A percentile compares a stretch with the other conserved stretches of the same genome.
These are phyloP conservation scores for Piper betle DNA, from an alignment of 164 flowering plant species.

Conservation along the genomic window DNA sequence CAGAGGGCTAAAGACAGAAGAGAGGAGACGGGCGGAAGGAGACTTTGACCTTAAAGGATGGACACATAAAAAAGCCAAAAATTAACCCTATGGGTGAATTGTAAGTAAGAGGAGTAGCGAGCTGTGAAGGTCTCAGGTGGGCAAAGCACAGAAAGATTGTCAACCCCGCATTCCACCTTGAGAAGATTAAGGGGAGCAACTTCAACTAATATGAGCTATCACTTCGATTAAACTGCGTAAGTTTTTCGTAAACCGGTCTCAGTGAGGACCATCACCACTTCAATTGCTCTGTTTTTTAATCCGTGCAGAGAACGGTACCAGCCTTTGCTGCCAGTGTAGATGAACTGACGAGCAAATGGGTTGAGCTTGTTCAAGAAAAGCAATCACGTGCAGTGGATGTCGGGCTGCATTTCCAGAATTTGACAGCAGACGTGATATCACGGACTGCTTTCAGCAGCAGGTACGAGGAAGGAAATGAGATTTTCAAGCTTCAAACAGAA, in stretches of 20 bases:
- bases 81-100: not conserved
- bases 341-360: conserved; percentile 14
- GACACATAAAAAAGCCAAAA: not conserved
- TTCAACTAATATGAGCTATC: not conserved
- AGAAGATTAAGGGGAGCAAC: conserved; percentile 37
- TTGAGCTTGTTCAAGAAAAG: not conserved
- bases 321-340: conserved; percentile 7
- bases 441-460: conserved; percentile 13
- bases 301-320: conserved; percentile 9
- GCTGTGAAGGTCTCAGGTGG: conserved; percentile 37
- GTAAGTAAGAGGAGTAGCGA: conserved; percentile 14
- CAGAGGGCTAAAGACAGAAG: too few relatives aligned
- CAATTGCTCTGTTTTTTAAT: too few relatives aligned
- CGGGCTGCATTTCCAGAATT: conserved; percentile 4
- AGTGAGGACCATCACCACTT: not conserved
- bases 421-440: conserved; percentile 15
- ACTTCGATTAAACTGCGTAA: too few relatives aligned
- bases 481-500: conserved; percentile 14
- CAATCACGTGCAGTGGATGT: conserved; percentile 16
- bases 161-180: conserved; percentile 40
- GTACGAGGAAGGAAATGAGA: conserved; percentile 11
- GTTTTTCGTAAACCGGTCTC: not conserved
- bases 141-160: conserved; percentile 34
- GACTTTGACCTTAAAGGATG: not conserved
- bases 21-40: too few relatives aligned